A percentile compares a stretch with the other conserved stretches of the same genome.
These are phyloP conservation scores for Phytophthora pistaciae DNA, from an alignment of 352 stramenopile genomes.

Conservation along the genomic window DNA sequence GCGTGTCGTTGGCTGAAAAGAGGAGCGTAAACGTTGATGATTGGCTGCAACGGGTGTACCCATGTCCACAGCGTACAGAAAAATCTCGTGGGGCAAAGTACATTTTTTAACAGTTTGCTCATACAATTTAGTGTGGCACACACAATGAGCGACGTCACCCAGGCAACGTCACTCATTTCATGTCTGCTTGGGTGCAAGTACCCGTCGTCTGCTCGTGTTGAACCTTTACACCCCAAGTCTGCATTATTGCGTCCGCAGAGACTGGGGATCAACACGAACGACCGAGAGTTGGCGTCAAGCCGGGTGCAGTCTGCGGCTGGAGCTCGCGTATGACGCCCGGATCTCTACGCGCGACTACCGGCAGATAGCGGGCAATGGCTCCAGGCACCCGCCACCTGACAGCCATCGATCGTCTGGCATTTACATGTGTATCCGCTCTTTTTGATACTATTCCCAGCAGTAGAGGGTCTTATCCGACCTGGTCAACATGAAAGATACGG, in stretches of 20 bases:
- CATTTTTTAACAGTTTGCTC: neutral
- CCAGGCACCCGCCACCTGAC: constrained; percentile 17
- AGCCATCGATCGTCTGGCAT: constrained; percentile 15
- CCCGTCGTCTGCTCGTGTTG: constrained; percentile 19
- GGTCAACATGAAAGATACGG: constrained; percentile 34
- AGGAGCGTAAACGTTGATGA: neutral
- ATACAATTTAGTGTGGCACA: constrained; percentile 6
- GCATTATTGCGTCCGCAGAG: constrained; percentile 17
- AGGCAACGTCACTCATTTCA: neutral
- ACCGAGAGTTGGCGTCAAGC: constrained; percentile 27
- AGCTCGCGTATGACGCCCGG: constrained; percentile 7
- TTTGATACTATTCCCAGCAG: constrained; percentile 3
- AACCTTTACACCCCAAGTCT: constrained; percentile 19
- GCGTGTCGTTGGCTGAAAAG: constrained; percentile 1
- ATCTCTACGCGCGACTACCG: constrained; percentile 7
- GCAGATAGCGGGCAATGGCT: constrained; percentile 14
- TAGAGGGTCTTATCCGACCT: constrained; percentile 38
- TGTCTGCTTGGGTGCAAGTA: constrained; percentile 1
- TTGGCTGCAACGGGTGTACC: neutral
- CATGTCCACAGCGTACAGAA: neutral
- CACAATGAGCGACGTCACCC: neutral
- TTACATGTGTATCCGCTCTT: constrained; percentile 11
- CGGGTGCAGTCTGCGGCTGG: constrained; percentile 21
- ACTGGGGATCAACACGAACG: constrained; percentile 13
- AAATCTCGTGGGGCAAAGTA: constrained; percentile 1